phyloP scores from a whole-genome alignment of 1,284 basidiomycete genomes.

The Ustilago trichophora region DNA sequence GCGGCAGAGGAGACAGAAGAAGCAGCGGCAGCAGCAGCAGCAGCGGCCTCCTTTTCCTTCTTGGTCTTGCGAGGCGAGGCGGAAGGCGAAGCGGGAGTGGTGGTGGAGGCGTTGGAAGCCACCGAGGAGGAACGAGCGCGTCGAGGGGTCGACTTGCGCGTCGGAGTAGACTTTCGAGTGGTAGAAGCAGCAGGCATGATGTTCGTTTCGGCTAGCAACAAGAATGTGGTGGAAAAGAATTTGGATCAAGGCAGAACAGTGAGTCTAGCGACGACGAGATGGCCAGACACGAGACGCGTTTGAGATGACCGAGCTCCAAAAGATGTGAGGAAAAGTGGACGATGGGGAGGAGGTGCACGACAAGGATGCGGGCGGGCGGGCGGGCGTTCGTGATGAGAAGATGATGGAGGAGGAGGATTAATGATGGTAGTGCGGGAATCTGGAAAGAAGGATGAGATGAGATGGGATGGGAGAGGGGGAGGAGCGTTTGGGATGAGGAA shows the following conservation, averaged over 20 bases:
- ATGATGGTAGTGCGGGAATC: no score
- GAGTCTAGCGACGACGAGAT: constrained; percentile 12
- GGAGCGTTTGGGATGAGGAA: no score
- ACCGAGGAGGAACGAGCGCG: constrained; percentile 60
- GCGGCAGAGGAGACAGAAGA: constrained; percentile 9
- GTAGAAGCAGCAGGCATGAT: constrained; percentile 43
- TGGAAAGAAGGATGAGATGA: no score
- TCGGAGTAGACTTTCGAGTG: constrained; percentile 40
- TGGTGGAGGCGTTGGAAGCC: constrained; percentile 53
- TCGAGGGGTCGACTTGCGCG: constrained; percentile 57
- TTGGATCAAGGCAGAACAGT: not conserved
- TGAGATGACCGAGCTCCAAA: no score
- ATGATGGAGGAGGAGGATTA: no score
- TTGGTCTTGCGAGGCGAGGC: constrained; percentile 42
- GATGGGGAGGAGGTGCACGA: no score
- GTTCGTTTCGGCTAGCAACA: no score
- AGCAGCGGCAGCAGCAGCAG: constrained; percentile 15
- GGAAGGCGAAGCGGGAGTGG: constrained; percentile 37
- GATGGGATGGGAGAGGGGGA: no score
- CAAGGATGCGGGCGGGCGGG: no score
- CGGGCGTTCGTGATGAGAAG: no score
- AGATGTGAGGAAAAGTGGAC: no score
- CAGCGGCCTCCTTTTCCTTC: constrained; percentile 37
- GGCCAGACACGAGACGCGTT: no score
- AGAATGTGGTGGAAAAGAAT: not conserved